These are phyloP conservation scores for Tolypocladium album DNA, from an alignment of 2,329 filamentous ascomycete genomes.

Conservation along the genomic window DNA sequence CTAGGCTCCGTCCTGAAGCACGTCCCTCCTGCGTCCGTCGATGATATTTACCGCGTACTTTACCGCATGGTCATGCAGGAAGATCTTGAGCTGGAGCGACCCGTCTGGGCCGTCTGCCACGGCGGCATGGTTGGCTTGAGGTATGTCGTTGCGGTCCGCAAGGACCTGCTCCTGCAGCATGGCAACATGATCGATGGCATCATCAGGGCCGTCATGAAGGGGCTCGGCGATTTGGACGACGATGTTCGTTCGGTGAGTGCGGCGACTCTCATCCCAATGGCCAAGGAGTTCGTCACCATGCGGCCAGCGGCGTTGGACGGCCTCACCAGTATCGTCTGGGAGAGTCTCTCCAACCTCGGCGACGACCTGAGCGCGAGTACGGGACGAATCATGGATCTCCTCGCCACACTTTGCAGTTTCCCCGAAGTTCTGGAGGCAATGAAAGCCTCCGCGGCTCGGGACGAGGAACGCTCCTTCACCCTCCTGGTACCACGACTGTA, in stretches of 20 bases:
- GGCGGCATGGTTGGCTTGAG: conserved; percentile 95
- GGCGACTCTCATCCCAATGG: conserved; percentile 93
- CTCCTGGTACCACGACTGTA: conserved; percentile 88
- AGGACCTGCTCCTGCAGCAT: conserved; percentile 79
- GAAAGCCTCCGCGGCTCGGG: conserved; percentile 75
- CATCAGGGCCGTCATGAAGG: conserved; percentile 87
- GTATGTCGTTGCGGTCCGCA: conserved; percentile 90
- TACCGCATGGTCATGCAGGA: conserved; percentile 88
- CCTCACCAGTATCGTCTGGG: conserved; percentile 93
- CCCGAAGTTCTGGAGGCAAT: conserved; percentile 86
- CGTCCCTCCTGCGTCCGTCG: conserved; percentile 66
- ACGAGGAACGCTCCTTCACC: conserved; percentile 82
- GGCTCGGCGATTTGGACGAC: conserved; percentile 80
- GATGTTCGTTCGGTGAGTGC: conserved; percentile 96
- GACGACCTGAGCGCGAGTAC: conserved; percentile 96
- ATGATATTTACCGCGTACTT: conserved; percentile 74
- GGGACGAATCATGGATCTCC: conserved; percentile 94
- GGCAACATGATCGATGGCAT: conserved; percentile 85
- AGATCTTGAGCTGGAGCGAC: conserved; percentile 60
- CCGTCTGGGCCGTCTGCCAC: conserved; percentile 90
- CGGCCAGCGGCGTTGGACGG: conserved; percentile 66
- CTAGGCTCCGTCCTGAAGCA: conserved; percentile 82
- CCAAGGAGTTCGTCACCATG: conserved; percentile 84
- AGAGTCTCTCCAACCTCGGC: conserved; percentile 90
- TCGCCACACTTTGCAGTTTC: conserved; percentile 92